Conservation (phyloP, 164 flowering plant genomes). For the Vitis rupestris region DNA sequence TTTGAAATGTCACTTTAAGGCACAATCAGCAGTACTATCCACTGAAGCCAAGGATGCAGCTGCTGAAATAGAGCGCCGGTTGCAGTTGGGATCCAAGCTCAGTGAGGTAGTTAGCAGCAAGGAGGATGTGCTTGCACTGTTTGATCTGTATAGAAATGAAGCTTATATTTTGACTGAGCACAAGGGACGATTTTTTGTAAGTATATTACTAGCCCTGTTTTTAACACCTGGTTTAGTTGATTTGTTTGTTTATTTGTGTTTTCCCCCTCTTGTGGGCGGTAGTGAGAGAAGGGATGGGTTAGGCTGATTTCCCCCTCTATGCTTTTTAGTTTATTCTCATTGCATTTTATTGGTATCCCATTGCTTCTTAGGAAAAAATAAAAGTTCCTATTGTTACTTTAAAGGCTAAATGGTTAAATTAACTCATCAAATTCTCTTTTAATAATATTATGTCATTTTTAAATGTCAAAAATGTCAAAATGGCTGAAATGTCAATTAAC, state of each 20-base stretch:
- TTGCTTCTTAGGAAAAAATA: neutral
- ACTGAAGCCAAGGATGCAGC: conserved; percentile 84
- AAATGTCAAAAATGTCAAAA: no score
- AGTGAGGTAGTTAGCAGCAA: conserved; percentile 60
- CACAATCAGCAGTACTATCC: conserved; percentile 44
- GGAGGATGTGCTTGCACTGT: conserved; percentile 69
- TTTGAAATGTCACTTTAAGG: conserved; percentile 27
- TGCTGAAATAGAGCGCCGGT: conserved; percentile 59
- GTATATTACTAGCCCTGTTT: conserved; percentile 18
- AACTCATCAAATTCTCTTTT: neutral
- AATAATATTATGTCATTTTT: neutral
- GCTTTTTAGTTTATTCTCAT: neutral
- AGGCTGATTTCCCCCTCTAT: no score
- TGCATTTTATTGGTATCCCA: neutral
- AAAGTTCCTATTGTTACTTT: neutral
- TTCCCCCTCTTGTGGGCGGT: neutral
- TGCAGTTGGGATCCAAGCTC: conserved; percentile 78
- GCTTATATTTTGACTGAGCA: conserved; percentile 77
- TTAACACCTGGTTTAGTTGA: neutral
- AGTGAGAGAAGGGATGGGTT: no score
- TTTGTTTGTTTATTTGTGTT: no score
- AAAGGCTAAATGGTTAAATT: neutral
- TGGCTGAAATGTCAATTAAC: no score
- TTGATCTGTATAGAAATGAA: conserved; percentile 67
- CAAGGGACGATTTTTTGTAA: conserved; percentile 70